Evolutionary conservation across 495 filamentous ascomycete species (phyloP).

Genomic region (Podospora appendiculata): DNA sequence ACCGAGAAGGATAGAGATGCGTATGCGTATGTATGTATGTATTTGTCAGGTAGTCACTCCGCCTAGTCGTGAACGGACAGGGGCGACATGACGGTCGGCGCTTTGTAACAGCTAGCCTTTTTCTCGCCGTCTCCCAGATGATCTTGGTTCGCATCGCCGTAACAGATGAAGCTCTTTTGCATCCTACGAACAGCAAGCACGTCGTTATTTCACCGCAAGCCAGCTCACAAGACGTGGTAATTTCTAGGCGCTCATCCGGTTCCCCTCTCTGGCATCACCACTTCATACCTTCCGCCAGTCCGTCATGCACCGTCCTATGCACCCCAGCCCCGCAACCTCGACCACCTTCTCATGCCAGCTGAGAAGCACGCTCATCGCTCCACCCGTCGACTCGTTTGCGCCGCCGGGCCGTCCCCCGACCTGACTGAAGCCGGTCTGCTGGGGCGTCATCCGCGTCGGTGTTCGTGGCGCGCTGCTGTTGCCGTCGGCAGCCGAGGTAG

Average conservation of each 20-base stretch:
- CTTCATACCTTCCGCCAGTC: constrained; percentile 79
- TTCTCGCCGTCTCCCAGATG: too few relatives aligned
- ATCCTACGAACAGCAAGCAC: too few relatives aligned
- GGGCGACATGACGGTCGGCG: too few relatives aligned
- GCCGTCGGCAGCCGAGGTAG: constrained; percentile 14
- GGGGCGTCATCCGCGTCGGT: constrained; percentile 56
- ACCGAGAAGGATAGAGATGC: too few relatives aligned
- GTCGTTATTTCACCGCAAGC: too few relatives aligned
- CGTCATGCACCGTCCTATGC: constrained; percentile 85
- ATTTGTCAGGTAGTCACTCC: too few relatives aligned
- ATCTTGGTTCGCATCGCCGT: too few relatives aligned
- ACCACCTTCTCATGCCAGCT: constrained; percentile 97
- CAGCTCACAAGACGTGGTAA: too few relatives aligned
- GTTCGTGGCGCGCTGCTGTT: constrained; percentile 25
- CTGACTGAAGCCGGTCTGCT: constrained; percentile 79
- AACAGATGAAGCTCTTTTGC: too few relatives aligned
- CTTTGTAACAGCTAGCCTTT: too few relatives aligned
- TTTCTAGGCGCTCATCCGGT: not conserved
- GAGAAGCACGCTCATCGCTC: constrained; percentile 86
- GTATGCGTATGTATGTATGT: too few relatives aligned
- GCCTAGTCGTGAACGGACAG: too few relatives aligned
- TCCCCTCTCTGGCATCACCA: not conserved
- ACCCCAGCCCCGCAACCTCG: constrained; percentile 77
- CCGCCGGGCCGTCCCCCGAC: constrained; percentile 58
- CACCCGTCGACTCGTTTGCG: constrained; percentile 65